Evolutionary conservation across 2,329 filamentous ascomycete genomes (phyloP).

Genomic region (Trichoderma lentiforme): DNA sequence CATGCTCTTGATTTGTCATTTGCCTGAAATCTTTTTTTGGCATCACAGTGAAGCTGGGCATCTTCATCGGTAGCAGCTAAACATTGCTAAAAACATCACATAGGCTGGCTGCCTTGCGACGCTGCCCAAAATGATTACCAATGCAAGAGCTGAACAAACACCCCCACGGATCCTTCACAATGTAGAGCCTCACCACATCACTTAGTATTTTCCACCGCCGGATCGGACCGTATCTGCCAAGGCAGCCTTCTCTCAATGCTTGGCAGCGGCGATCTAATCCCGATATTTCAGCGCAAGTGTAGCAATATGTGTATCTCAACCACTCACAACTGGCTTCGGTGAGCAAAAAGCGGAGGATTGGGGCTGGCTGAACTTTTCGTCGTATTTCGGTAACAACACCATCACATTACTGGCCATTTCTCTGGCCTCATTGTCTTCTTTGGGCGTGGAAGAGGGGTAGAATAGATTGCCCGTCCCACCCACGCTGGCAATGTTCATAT

Average conservation of each 20-base stretch:
- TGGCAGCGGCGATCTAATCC: neutral
- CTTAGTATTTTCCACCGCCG: neutral
- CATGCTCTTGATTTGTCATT: neutral
- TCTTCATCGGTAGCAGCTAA: neutral
- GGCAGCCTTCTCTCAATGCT: neutral
- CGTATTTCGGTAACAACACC: neutral
- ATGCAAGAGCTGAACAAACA: neutral
- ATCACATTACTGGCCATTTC: neutral
- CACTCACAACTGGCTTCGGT: neutral
- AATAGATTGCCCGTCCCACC: neutral
- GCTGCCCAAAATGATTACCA: neutral
- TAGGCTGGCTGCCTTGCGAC: neutral
- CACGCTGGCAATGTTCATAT: neutral
- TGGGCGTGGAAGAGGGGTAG: neutral
- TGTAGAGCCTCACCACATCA: neutral
- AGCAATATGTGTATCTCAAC: neutral
- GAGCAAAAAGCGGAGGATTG: neutral
- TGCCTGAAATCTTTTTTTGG: no score
- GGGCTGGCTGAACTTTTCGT: neutral
- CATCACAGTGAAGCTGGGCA: neutral
- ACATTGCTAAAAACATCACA: neutral
- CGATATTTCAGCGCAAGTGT: neutral
- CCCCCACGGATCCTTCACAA: neutral
- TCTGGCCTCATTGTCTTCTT: neutral
- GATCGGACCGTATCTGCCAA: neutral